Base-by-base conservation (phyloP, 495 filamentous ascomycete species). In the Patellaria atrata region DNA sequence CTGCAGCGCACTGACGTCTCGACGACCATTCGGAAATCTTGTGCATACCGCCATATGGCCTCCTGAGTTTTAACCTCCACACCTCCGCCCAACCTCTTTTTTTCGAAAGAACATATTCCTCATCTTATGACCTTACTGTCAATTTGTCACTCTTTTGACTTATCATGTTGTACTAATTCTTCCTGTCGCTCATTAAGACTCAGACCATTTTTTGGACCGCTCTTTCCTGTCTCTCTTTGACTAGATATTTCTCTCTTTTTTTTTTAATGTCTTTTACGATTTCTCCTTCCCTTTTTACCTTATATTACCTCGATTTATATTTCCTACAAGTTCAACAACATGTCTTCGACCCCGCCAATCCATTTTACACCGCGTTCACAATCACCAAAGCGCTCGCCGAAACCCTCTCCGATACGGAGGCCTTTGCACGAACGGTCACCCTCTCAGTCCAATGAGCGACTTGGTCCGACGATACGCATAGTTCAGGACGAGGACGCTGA, bases 351-450 rank as follows among this genome's bases (percentile, higher is more conserved):
- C 14, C 22, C 36, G 8, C 33, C 37, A 5, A 30, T 35, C 24
- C 27, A 23, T 9, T 15, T 10, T 6, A 38, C 39, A 18, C 32
- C 41, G 10, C 45, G 37, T 22, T 21, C 34, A 8, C 14, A 14
- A 21, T 35, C 39, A n/a, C 45, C 45, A 21, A 31, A 24, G 18
- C 30, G 35, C 13, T 43, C 48, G 22, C 35, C 40, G 38, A 49
- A 36, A 14, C 22, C 33, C 18, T 45, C 52, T 30, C 52, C 45
- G 33, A 49, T 30, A 38, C 47, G 58, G 30, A 37, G 48, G 13
- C 68, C 74, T 28, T 59, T 76, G 36, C 65, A 65, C 49, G 64
- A 72, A 45, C 63, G 70, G 38, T 63, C 63, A 13, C 55, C 65
- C 22, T 72, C 73, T 41, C 59, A 70, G 40, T 63, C 53, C 47